Conservation (phyloP, 768 basidiomycete species). For the Suillus subluteus region DNA sequence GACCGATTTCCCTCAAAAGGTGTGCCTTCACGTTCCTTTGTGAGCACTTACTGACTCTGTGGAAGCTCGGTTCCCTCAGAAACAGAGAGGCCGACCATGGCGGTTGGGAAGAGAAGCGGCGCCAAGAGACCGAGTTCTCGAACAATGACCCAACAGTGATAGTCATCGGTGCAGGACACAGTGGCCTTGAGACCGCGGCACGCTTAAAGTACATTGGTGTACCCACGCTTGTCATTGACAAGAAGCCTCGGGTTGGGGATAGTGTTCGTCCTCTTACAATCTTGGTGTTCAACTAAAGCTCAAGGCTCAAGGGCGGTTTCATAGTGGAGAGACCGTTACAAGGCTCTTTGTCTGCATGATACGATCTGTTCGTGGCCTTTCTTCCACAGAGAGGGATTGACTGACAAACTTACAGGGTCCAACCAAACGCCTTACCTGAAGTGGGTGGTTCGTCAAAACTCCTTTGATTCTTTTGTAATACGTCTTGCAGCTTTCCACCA, state of each 20-base stretch:
- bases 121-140: constrained; percentile 46
- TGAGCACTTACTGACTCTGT: constrained; percentile 4
- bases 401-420: constrained; percentile 38
- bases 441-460: constrained; percentile 32
- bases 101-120: constrained; percentile 54
- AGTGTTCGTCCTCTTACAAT: constrained; percentile 24
- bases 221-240: constrained; percentile 58
- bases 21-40: constrained; percentile 9
- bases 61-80: constrained; percentile 44
- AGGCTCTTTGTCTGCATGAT: constrained; percentile 52
- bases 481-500: constrained; percentile 49
- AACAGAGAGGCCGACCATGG: constrained; percentile 49
- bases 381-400: constrained; percentile 6
- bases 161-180: constrained; percentile 68
- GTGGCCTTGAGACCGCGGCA: constrained; percentile 66
- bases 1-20: constrained; percentile 56
- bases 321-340: constrained; percentile 47
- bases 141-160: constrained; percentile 60
- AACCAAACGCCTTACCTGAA: constrained; percentile 60
- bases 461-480: not conserved
- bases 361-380: constrained; percentile 42
- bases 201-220: constrained; percentile 65
- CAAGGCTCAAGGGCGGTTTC: constrained; percentile 4
- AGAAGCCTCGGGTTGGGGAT: constrained; percentile 54
- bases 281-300: not conserved